A percentile compares a stretch with the other conserved stretches of the same genome.
Evolutionary conservation across 202 grass and related monocot species (phyloP).

Genomic region (Panicum hallii): DNA sequence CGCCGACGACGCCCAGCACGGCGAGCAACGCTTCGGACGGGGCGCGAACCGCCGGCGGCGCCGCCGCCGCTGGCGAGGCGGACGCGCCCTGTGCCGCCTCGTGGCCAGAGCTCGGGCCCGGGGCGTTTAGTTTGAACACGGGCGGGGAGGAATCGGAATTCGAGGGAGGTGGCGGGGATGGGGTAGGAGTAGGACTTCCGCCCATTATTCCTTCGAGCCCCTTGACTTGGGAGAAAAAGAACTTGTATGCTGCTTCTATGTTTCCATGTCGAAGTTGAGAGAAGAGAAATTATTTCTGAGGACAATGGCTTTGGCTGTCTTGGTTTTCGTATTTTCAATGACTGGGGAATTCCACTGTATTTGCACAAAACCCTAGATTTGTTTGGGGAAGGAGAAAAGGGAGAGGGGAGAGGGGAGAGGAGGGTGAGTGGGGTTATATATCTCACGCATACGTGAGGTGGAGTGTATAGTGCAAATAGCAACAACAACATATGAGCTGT

Average conservation of each 20-base stretch:
- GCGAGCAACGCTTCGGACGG: background rate
- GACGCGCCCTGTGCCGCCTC: background rate
- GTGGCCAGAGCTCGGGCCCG: conserved; percentile 12
- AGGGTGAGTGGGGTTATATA: too few relatives aligned
- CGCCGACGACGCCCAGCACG: conserved; percentile 27
- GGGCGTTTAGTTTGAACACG: conserved; percentile 36
- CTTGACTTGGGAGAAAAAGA: background rate
- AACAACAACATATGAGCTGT: too few relatives aligned
- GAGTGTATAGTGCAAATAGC: too few relatives aligned
- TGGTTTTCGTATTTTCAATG: too few relatives aligned
- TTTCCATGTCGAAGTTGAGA: background rate
- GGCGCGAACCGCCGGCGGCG: background rate
- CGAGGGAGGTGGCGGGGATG: conserved; percentile 10
- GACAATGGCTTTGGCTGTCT: too few relatives aligned
- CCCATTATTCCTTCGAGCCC: conserved; percentile 40
- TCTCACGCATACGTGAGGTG: too few relatives aligned
- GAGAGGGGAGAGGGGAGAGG: too few relatives aligned
- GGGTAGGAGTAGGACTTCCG: background rate
- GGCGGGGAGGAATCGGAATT: conserved; percentile 32
- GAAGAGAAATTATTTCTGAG: background rate
- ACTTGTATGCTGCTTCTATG: background rate
- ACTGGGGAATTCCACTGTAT: background rate
- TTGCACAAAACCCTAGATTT: background rate
- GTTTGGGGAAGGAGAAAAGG: background rate
- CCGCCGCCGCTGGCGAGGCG: background rate